Evolutionary conservation across 257 asterid genomes (phyloP).

Genomic region (Cruciata laevipes): DNA sequence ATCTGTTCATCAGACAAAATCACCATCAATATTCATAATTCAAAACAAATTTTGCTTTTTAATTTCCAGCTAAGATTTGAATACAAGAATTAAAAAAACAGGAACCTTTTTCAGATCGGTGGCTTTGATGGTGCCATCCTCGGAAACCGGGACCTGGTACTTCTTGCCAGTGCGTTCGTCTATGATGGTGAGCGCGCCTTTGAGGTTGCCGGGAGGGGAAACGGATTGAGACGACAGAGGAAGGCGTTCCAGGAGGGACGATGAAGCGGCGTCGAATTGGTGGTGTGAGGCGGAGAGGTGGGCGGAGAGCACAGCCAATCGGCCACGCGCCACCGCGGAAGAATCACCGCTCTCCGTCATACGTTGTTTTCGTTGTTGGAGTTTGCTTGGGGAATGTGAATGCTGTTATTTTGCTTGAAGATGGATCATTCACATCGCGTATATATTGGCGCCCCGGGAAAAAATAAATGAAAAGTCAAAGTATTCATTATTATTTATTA

Average conservation of each 20-base stretch:
- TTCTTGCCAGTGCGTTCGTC: conserved; percentile 79
- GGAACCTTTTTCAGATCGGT: conserved; percentile 85
- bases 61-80: neutral
- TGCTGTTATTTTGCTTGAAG: neutral
- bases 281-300: conserved; percentile 54
- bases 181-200: conserved; percentile 54
- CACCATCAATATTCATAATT: conserved; percentile 1
- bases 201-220: conserved; percentile 56
- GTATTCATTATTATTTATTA: too few species aligned
- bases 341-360: conserved; percentile 42
- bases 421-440: neutral
- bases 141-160: conserved; percentile 78
- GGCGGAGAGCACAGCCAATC: conserved; percentile 83
- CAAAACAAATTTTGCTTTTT: neutral
- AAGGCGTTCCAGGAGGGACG: conserved; percentile 36
- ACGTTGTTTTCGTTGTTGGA: neutral
- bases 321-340: conserved; percentile 62
- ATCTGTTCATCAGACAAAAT: conserved; percentile 45
- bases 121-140: conserved; percentile 81
- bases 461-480: neutral
- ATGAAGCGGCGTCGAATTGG: conserved; percentile 20
- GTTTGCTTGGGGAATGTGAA: neutral
- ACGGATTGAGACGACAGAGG: conserved; percentile 43
- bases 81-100: neutral
- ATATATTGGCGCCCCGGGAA: neutral